These are phyloP conservation scores for Helichrysum umbraculigerum DNA, from an alignment of 129 eudicot species.

Conservation along the genomic window DNA sequence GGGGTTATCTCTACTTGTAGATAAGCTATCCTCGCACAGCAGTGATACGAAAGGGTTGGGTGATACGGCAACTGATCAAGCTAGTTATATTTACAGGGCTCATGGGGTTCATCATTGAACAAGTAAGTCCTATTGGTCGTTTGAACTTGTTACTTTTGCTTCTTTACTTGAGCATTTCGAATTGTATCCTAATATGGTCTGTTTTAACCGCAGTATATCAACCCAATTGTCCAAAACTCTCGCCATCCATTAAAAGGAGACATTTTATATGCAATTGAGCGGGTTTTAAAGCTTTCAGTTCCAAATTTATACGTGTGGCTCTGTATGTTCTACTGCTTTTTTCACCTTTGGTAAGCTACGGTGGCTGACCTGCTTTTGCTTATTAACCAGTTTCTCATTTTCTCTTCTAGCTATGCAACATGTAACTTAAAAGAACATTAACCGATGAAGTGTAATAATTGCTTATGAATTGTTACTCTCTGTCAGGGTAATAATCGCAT, in stretches of 20 bases:
- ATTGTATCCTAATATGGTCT: slow-evolving; percentile 15
- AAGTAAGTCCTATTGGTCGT: slow-evolving; percentile 42
- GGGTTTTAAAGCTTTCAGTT: slow-evolving; percentile 96
- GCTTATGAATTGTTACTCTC: neutral
- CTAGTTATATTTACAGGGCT: slow-evolving; percentile 87
- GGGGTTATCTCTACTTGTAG: slow-evolving; percentile 44
- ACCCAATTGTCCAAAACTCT: slow-evolving; percentile 89
- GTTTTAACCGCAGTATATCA: slow-evolving; percentile 66
- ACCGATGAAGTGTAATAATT: neutral
- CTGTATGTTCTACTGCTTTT: slow-evolving; percentile 91
- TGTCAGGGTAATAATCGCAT: neutral
- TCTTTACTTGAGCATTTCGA: neutral
- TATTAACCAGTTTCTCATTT: neutral
- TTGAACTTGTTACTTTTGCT: neutral
- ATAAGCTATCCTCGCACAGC: slow-evolving; percentile 86
- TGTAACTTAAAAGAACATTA: neutral
- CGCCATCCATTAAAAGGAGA: slow-evolving; percentile 94
- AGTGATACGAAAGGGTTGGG: slow-evolving; percentile 89
- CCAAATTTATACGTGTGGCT: slow-evolving; percentile 97
- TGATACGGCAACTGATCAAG: slow-evolving; percentile 81
- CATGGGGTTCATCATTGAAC: slow-evolving; percentile 93
- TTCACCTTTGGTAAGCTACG: slow-evolving; percentile 86
- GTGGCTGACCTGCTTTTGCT: neutral
- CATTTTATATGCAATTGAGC: slow-evolving; percentile 83
- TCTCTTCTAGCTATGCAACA: neutral